phyloP scores from a whole-genome alignment of 139 green algal genomes.

The Tetraselmis chui region DNA sequence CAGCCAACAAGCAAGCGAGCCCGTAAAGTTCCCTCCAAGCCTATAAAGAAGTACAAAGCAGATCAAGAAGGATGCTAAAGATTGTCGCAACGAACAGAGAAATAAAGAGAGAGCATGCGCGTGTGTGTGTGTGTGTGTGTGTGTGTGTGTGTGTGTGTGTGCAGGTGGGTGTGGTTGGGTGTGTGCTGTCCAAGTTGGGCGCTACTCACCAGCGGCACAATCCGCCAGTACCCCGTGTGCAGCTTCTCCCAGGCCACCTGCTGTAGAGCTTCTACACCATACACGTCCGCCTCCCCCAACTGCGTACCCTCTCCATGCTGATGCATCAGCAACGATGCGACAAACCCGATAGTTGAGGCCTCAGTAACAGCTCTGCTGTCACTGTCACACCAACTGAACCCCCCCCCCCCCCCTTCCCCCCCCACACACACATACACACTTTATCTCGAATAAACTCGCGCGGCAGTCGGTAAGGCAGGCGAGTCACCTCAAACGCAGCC shows the following conservation, averaged over 20 bases:
- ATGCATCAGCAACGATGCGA: no score
- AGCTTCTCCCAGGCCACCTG: slow-evolving; percentile 72
- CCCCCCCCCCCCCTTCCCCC: no score
- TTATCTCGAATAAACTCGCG: no score
- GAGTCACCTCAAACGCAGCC: no score
- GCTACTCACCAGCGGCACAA: slow-evolving; percentile 36
- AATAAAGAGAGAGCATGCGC: neutral
- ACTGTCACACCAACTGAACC: no score
- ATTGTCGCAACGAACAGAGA: neutral
- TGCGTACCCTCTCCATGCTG: no score
- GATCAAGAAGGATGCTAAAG: neutral
- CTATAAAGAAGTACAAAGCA: slow-evolving; percentile 8
- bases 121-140: neutral
- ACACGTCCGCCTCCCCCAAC: neutral
- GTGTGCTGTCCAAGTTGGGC: slow-evolving; percentile 6
- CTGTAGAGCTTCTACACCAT: neutral
- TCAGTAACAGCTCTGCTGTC: no score
- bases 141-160: neutral
- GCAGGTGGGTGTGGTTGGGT: no score
- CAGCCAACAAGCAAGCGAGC: slow-evolving; percentile 42
- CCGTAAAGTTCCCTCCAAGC: slow-evolving; percentile 75
- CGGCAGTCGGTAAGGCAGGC: no score
- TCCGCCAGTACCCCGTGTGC: slow-evolving; percentile 74
- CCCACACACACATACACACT: no score
- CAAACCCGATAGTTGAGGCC: no score